Percentiles rank a stretch among this genome's conserved stretches.
Conservation (phyloP, 2,329 filamentous ascomycete genomes). For the Tolypocladium paradoxum region DNA sequence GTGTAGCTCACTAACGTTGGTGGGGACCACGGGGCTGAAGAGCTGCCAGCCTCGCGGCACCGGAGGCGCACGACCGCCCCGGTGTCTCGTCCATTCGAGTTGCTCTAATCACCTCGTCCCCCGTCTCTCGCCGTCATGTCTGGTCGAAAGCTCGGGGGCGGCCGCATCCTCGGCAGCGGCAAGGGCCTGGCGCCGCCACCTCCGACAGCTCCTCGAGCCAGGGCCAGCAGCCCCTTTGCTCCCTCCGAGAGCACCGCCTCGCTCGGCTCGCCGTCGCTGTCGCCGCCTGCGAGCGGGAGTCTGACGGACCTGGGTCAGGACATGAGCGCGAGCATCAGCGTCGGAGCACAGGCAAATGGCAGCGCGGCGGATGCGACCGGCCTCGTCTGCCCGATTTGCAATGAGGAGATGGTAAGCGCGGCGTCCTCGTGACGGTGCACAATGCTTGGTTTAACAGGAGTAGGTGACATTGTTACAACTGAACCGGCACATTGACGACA, state of each 20-base stretch:
- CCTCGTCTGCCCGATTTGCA: constrained; percentile 94
- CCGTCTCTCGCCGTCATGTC: constrained; percentile 47
- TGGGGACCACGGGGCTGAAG: neutral
- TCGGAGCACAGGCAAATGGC: constrained; percentile 45
- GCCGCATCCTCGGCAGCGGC: constrained; percentile 80
- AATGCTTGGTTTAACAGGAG: neutral
- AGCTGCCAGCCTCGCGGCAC: neutral
- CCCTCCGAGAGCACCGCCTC: constrained; percentile 65
- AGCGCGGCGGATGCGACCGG: constrained; percentile 39
- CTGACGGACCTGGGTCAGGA: constrained; percentile 65
- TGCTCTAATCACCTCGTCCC: neutral
- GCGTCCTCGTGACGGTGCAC: neutral
- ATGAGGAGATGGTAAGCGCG: constrained; percentile 82
- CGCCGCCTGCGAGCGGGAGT: constrained; percentile 48
- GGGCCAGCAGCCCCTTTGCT: constrained; percentile 38
- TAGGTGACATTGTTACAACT: constrained; percentile 86
- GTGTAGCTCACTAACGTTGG: neutral
- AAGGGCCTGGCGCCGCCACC: constrained; percentile 63
- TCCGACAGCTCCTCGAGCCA: constrained; percentile 30
- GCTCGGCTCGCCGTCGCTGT: constrained; percentile 59
- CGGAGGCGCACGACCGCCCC: constrained; percentile 21
- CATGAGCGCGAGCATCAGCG: constrained; percentile 68
- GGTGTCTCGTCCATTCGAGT: constrained; percentile 17
- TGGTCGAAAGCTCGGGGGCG: constrained; percentile 78
- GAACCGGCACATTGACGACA: constrained; percentile 77